Conservation (phyloP, 495 filamentous ascomycete genomes). For the Trichoderma parareesei region DNA sequence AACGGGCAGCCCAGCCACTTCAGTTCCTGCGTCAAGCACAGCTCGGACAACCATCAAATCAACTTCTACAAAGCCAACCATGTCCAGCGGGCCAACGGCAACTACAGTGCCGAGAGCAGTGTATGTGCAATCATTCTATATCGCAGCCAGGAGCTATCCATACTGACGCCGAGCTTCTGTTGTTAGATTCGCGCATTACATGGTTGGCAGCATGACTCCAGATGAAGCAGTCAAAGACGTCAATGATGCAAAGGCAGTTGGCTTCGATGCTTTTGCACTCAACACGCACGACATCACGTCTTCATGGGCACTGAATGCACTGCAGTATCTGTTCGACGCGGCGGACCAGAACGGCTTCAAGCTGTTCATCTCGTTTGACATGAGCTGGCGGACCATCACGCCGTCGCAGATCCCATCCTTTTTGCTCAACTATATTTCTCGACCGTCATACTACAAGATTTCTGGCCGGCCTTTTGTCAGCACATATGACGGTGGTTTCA, state of each 20-base stretch:
- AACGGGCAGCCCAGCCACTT: background rate
- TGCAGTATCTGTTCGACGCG: conserved; percentile 15
- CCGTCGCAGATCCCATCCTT: background rate
- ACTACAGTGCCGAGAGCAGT: conserved; percentile 1
- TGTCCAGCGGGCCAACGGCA: background rate
- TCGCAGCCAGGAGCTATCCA: background rate
- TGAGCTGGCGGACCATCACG: background rate
- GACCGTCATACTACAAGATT: background rate
- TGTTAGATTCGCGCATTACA: conserved; percentile 10
- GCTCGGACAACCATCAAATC: background rate
- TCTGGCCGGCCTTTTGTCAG: background rate
- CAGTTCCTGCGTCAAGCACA: background rate
- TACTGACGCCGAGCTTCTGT: background rate
- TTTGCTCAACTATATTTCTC: conserved; percentile 5
- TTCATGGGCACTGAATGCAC: conserved; percentile 11
- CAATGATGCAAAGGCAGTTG: conserved; percentile 16
- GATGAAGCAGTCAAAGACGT: conserved; percentile 18
- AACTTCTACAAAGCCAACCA: background rate
- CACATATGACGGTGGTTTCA: conserved; percentile 1
- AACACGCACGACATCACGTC: conserved; percentile 13
- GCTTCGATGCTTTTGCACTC: conserved; percentile 19
- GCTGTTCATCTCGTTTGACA: conserved; percentile 21
- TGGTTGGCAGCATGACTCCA: conserved; percentile 17
- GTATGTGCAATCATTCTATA: background rate
- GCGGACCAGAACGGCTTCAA: conserved; percentile 17